Evolutionary conservation across 306 rosid species (phyloP).

Genomic region (Macrotyloma uniflorum): DNA sequence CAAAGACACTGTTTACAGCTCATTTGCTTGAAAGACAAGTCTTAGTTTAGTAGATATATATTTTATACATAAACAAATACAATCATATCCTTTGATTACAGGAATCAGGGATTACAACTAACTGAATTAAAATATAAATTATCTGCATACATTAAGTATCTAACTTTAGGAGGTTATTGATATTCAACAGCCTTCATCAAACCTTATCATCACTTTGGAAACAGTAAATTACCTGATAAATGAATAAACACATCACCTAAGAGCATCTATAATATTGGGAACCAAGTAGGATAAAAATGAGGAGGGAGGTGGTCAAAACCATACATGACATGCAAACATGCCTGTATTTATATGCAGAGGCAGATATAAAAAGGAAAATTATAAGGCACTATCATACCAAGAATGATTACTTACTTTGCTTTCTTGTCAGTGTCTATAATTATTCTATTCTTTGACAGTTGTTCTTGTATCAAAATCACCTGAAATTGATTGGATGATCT

Average conservation of each 20-base stretch:
- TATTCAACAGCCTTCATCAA: conserved; percentile 20
- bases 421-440: conserved; percentile 88
- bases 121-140: background rate
- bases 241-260: background rate
- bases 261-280: background rate
- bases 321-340: background rate
- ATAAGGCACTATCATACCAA: conserved; percentile 21
- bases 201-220: background rate
- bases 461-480: conserved; percentile 94
- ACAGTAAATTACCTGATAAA: background rate
- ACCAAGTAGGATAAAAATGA: background rate
- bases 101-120: conserved; percentile 9
- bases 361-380: conserved; percentile 12
- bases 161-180: conserved; percentile 10
- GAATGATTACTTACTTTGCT: conserved; percentile 68
- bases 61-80: background rate
- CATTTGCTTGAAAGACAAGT: background rate
- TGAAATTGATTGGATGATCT: conserved; percentile 49
- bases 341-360: background rate
- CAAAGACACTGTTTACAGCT: background rate
- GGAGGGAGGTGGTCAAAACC: background rate
- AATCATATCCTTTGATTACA: background rate
- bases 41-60: background rate
- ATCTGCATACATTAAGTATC: background rate
- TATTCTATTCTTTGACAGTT: conserved; percentile 90